These are phyloP conservation scores for Lactuca sativa DNA, from an alignment of 129 eudicot genomes.

Conservation along the genomic window DNA sequence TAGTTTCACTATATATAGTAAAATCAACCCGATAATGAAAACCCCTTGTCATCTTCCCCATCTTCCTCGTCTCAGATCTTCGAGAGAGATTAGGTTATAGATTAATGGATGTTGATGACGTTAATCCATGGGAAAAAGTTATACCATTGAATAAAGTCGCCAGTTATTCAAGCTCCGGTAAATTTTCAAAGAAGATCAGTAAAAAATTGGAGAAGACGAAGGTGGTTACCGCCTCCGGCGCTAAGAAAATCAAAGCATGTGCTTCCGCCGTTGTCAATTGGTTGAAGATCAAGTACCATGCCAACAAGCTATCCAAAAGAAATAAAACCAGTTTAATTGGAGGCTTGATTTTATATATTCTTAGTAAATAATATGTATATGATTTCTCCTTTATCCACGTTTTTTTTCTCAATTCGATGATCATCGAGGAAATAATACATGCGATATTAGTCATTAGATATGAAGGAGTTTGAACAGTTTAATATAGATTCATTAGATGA, in stretches of 20 bases:
- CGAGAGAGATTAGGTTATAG: not conserved
- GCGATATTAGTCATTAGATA: not conserved
- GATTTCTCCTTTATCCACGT: not conserved
- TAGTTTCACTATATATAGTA: not conserved
- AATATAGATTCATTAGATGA: too few relatives aligned
- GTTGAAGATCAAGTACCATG: constrained; percentile 34
- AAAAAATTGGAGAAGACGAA: constrained; percentile 35
- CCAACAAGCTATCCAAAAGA: constrained; percentile 37
- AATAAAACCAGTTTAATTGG: constrained; percentile 10
- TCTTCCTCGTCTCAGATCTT: constrained; percentile 16
- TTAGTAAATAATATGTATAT: constrained; percentile 4
- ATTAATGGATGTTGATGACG: constrained; percentile 26
- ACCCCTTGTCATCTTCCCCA: not conserved
- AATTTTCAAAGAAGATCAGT: constrained; percentile 25
- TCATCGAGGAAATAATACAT: not conserved
- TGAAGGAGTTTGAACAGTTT: not conserved
- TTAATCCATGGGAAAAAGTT: constrained; percentile 37
- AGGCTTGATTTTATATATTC: not conserved
- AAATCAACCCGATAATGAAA: not conserved
- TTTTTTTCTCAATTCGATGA: not conserved
- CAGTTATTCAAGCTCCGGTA: constrained; percentile 14
- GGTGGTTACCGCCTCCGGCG: constrained; percentile 21
- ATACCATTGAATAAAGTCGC: constrained; percentile 15
- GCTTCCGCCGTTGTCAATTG: constrained; percentile 33
- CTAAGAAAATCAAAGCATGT: constrained; percentile 32